Base-by-base conservation (phyloP, 2,329 filamentous ascomycete species). In the Aspergillus sp. region DNA sequence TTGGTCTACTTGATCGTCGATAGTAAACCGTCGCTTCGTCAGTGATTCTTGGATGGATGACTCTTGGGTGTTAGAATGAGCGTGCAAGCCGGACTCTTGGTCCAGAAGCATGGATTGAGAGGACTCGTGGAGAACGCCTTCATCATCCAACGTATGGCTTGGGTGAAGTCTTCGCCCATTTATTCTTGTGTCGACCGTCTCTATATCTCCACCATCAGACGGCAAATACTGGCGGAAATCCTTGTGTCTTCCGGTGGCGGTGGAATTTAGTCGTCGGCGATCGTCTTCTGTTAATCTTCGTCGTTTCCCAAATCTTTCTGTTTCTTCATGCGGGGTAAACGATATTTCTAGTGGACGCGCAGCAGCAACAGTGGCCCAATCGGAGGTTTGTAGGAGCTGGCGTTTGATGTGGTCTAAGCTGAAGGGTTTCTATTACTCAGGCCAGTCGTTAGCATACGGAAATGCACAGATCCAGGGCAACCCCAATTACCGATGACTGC, bases 341-440 rank as follows among this genome's bases (percentile, higher is more conserved):
- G 57, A 43, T 16, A 71, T 63, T n/a, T 64, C 59, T 6, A 74
- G 52, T 7, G 72, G 71, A 36, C 68, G 68, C 10, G 67, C 55
- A 4, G 60, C 60, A 9, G 67, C 66, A 10, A 75, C 55, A 3
- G 61, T 62, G n/a, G 66, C 71, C 73, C 72, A 75, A 50, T 76
- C 72, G 5, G 61, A 47, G 41, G 64, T 64, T 47, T 68, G 53
- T 5, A 75, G 66, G 1, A 75, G 61, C 25, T 62, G 62, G 11
- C 57, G 67, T 42, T 70, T 72, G 31, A 73, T 55, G 5, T 46
- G 16, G 14, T 64, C 65, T 45, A 72, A 36, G 17, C 50, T 55
- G 32, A 38, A 53, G 17, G 40, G 11, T 31, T 41, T 14, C 46
- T 52, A 16, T 17, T n/a, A 36, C 7, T 19, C 19, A 41, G 16